These are phyloP conservation scores for Pelargonium nanum DNA, from an alignment of 345 rosid genomes.

Conservation along the genomic window DNA sequence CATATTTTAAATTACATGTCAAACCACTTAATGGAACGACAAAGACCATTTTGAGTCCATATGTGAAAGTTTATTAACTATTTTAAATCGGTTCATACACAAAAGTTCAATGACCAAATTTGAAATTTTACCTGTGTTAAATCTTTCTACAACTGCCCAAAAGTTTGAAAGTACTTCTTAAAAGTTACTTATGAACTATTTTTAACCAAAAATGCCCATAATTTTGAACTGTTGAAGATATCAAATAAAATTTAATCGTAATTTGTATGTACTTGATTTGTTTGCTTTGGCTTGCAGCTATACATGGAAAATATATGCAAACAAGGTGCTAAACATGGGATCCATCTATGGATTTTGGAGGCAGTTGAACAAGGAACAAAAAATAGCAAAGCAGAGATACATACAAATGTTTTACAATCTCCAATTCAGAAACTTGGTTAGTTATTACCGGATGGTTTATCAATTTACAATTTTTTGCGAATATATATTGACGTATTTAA, in stretches of 20 bases:
- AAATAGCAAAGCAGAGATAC: slow-evolving; percentile 67
- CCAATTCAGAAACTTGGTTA: slow-evolving; percentile 63
- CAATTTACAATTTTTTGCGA: slow-evolving; percentile 1
- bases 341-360: slow-evolving; percentile 73
- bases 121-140: too few relatives aligned
- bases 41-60: too few relatives aligned
- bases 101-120: too few relatives aligned
- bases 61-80: too few relatives aligned
- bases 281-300: slow-evolving; percentile 40
- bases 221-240: not conserved
- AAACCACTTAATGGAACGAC: too few relatives aligned
- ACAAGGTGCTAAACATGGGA: slow-evolving; percentile 72
- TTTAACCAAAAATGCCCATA: not conserved
- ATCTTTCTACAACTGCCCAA: too few relatives aligned
- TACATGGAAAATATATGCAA: slow-evolving; percentile 79
- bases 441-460: slow-evolving; percentile 13
- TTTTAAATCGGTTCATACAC: too few relatives aligned
- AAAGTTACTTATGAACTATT: too few relatives aligned
- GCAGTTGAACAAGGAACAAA: slow-evolving; percentile 63
- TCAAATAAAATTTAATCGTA: not conserved
- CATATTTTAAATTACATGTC: too few relatives aligned
- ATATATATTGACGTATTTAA: not conserved
- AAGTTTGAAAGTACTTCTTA: too few relatives aligned
- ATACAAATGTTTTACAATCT: slow-evolving; percentile 54
- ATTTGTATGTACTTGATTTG: not conserved